phyloP scores from a whole-genome alignment of 805 yeast genomes.

The Cyberlindnera nakhonratchasimensis region DNA sequence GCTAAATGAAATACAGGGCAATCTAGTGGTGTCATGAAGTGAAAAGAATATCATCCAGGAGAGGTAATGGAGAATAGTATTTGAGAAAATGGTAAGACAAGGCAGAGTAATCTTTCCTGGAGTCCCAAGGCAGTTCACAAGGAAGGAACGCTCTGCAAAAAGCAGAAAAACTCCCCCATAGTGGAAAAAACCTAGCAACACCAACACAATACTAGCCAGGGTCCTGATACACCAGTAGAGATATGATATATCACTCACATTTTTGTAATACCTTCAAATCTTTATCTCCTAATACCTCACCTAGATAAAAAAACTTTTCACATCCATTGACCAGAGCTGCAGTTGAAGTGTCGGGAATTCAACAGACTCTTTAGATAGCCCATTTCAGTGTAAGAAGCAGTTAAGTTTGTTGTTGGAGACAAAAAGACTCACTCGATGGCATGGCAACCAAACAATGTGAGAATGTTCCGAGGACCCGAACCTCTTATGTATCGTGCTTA shows the following conservation, averaged over 20 bases:
- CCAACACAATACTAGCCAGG: no score
- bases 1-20: conserved; percentile 2
- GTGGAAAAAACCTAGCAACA: no score
- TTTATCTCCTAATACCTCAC: background rate
- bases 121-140: no score
- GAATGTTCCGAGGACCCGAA: conserved; percentile 64
- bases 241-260: no score
- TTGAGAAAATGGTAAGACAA: background rate
- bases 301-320: conserved; percentile 11
- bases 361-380: conserved; percentile 23
- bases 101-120: conserved; percentile 2
- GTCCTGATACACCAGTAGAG: no score
- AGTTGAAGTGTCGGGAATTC: conserved; percentile 89
- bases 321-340: conserved; percentile 14
- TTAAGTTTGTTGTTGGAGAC: conserved; percentile 13
- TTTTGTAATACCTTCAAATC: background rate
- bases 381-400: conserved; percentile 10
- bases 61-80: background rate
- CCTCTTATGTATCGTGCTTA: conserved; percentile 39
- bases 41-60: background rate
- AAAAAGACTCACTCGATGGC: conserved; percentile 1
- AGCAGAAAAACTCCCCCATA: no score
- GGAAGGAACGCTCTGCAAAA: no score
- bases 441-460: background rate
- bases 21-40: background rate